These are phyloP conservation scores for Nemania abortiva DNA, from an alignment of 2,329 filamentous ascomycete species.

Conservation along the genomic window DNA sequence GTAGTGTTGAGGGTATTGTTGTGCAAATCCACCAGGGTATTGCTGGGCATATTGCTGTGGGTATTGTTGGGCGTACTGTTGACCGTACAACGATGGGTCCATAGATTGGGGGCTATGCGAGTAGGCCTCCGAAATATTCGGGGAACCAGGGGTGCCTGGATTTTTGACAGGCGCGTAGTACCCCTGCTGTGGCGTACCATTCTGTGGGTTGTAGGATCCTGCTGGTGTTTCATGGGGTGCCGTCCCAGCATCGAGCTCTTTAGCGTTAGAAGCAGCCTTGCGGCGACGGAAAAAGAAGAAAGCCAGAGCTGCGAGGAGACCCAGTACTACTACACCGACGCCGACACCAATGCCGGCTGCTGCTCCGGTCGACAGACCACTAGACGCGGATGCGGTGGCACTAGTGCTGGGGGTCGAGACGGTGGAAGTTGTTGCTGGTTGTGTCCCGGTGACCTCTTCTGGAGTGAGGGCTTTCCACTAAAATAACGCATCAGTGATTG, in stretches of 20 bases:
- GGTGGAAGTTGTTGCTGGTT: slow-evolving; percentile 25
- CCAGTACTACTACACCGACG: slow-evolving; percentile 46
- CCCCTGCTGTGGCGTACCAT: slow-evolving; percentile 38
- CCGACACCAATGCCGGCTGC: slow-evolving; percentile 54
- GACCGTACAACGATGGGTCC: slow-evolving; percentile 32
- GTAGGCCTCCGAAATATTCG: slow-evolving; percentile 26
- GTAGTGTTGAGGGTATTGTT: slow-evolving; percentile 41
- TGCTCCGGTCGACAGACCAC: slow-evolving; percentile 49
- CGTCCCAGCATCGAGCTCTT: slow-evolving; percentile 16
- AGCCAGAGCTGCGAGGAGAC: slow-evolving; percentile 40
- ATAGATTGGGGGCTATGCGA: slow-evolving; percentile 29
- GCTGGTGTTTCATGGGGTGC: slow-evolving; percentile 27
- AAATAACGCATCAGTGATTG: slow-evolving; percentile 14
- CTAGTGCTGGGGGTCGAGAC: background rate
- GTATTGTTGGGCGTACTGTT: slow-evolving; percentile 37
- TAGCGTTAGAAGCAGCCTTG: slow-evolving; percentile 33
- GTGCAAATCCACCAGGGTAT: slow-evolving; percentile 38
- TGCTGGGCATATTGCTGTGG: slow-evolving; percentile 36
- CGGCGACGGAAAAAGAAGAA: slow-evolving; percentile 49
- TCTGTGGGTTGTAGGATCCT: slow-evolving; percentile 23
- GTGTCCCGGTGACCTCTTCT: slow-evolving; percentile 39
- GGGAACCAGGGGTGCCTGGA: slow-evolving; percentile 31
- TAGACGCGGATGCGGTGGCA: slow-evolving; percentile 2
- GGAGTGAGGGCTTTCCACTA: slow-evolving; percentile 47
- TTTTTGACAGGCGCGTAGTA: slow-evolving; percentile 45